These are phyloP conservation scores for Centella asiatica DNA, from an alignment of 129 eudicot genomes.

Conservation along the genomic window DNA sequence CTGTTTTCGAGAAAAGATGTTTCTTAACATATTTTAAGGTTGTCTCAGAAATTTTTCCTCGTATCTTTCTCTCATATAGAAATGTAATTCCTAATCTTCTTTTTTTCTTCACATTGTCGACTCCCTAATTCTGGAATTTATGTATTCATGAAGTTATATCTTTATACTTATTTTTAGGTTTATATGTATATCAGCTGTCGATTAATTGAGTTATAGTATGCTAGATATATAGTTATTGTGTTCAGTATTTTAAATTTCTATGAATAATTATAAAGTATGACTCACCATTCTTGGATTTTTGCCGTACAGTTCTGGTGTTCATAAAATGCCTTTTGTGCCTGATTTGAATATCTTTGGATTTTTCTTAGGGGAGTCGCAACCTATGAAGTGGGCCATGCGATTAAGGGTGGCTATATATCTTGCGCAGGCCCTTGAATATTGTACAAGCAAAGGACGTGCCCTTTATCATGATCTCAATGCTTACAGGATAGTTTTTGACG, in stretches of 20 bases:
- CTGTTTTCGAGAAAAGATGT: too few species aligned
- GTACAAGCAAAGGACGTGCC: constrained; percentile 79
- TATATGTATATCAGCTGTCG: too few species aligned
- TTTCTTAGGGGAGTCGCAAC: constrained; percentile 81
- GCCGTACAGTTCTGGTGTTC: not conserved
- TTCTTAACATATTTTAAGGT: too few species aligned
- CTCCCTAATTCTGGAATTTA: not conserved
- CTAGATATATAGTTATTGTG: too few species aligned
- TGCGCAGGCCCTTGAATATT: constrained; percentile 81
- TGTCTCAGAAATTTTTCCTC: too few species aligned
- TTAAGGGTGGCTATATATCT: constrained; percentile 86
- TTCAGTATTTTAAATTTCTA: not conserved
- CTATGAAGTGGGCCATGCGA: constrained; percentile 98
- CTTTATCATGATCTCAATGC: constrained; percentile 91
- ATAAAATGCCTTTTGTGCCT: not conserved
- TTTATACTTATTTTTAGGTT: not conserved
- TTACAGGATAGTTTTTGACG: constrained; percentile 76
- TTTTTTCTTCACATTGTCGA: not conserved
- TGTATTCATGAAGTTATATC: not conserved
- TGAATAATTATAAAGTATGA: not conserved
- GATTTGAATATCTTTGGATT: constrained; percentile 16
- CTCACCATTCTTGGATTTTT: not conserved
- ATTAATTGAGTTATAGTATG: too few species aligned
- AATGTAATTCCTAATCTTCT: too few species aligned
- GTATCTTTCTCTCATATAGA: too few species aligned